These are phyloP conservation scores for Didymella arachidicola DNA, from an alignment of 2,329 filamentous ascomycete genomes.

Conservation along the genomic window DNA sequence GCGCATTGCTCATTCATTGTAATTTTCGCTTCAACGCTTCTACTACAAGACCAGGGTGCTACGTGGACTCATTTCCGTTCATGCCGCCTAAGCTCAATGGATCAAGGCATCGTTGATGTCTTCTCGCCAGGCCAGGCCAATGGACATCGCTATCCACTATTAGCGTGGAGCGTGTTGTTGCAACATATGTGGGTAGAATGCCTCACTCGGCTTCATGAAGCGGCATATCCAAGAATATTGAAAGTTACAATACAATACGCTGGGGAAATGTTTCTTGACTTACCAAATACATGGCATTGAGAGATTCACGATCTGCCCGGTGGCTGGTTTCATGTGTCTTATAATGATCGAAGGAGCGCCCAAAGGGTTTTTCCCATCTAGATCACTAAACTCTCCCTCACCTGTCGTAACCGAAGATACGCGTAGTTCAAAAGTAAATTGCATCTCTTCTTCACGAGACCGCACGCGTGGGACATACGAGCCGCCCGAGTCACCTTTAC, in stretches of 20 bases:
- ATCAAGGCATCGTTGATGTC: neutral
- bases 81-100: neutral
- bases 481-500: neutral
- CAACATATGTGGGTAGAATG: neutral
- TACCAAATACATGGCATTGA: neutral
- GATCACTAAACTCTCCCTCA: neutral
- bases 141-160: neutral
- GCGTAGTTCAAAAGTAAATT: neutral
- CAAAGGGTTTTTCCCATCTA: neutral
- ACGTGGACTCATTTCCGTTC: neutral
- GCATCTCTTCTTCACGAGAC: neutral
- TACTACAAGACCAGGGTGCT: neutral
- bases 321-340: neutral
- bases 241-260: neutral
- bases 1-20: neutral
- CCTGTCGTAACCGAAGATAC: neutral
- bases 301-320: neutral
- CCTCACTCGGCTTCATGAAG: neutral
- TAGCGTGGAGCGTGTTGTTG: neutral
- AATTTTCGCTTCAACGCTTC: neutral
- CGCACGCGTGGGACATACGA: neutral
- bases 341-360: neutral
- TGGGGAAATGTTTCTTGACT: neutral
- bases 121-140: neutral
- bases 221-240: neutral